A percentile compares a stretch with the other conserved stretches of the same genome.
Conservation (phyloP, 352 stramenopile species). For the Hyaloperonospora arabidopsidis region DNA sequence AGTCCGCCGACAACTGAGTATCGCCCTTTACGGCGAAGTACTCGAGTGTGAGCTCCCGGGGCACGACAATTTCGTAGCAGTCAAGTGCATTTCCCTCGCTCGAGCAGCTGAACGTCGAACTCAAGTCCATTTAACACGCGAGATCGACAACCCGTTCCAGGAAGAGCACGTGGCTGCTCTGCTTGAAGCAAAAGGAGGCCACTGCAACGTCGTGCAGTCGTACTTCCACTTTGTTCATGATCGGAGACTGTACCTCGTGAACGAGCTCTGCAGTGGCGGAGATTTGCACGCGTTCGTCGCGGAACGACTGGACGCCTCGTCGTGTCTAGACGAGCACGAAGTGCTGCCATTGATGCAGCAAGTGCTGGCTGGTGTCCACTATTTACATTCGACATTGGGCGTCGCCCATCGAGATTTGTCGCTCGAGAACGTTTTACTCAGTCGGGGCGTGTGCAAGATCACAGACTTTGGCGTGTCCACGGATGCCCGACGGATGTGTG, state of each 20-base stretch:
- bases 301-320: conserved; percentile 3
- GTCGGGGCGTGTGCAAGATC: conserved; percentile 35
- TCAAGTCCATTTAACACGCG: conserved; percentile 1
- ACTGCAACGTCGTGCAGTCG: conserved; percentile 30
- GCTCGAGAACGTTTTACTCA: conserved; percentile 47
- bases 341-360: conserved; percentile 34
- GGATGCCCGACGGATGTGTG: conserved; percentile 11
- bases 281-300: conserved; percentile 36
- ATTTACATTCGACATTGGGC: conserved; percentile 31
- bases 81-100: conserved; percentile 28
- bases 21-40: conserved; percentile 24
- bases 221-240: conserved; percentile 22
- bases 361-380: conserved; percentile 33
- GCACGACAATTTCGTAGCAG: conserved; percentile 13
- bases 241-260: conserved; percentile 29
- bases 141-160: conserved; percentile 26
- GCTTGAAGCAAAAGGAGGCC: conserved; percentile 16
- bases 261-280: conserved; percentile 43
- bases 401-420: conserved; percentile 48
- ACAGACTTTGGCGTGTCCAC: conserved; percentile 48
- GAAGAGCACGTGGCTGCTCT: conserved; percentile 16
- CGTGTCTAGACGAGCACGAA: conserved; percentile 17
- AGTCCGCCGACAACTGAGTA: conserved; percentile 16
- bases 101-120: conserved; percentile 8
- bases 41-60: conserved; percentile 20